phyloP scores from a whole-genome alignment of 495 filamentous ascomycete species.

The Penicillium dipodomyicola region DNA sequence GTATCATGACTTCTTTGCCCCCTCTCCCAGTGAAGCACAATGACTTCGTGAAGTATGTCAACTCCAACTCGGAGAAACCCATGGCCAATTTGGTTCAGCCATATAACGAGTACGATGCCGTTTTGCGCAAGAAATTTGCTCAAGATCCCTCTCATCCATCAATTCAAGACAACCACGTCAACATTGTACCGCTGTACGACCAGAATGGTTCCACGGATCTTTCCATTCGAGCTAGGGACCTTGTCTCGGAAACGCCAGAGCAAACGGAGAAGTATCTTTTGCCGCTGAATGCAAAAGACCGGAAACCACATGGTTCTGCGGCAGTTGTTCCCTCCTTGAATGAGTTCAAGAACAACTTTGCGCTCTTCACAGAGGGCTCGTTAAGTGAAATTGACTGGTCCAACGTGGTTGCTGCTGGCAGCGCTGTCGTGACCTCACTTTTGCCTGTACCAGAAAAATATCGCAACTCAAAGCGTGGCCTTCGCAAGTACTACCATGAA shows the following conservation, averaged over 20 bases:
- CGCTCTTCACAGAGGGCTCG: conserved; percentile 68
- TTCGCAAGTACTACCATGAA: conserved; percentile 74
- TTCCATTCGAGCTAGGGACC: conserved; percentile 61
- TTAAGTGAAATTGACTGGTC: conserved; percentile 68
- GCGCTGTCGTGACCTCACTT: conserved; percentile 69
- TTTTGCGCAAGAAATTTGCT: conserved; percentile 67
- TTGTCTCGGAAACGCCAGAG: conserved; percentile 55
- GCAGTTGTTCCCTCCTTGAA: conserved; percentile 62
- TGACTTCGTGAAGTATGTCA: conserved; percentile 5
- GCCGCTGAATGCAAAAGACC: conserved; percentile 55
- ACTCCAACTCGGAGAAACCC: conserved; percentile 20
- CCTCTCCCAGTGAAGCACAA: conserved; percentile 2
- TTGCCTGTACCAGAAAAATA: conserved; percentile 67
- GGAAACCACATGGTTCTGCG: conserved; percentile 57
- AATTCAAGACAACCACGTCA: conserved; percentile 59
- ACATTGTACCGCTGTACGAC: conserved; percentile 68
- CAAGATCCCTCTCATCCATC: conserved; percentile 60
- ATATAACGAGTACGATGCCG: conserved; percentile 65
- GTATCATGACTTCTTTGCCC: neutral
- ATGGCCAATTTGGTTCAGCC: conserved; percentile 61
- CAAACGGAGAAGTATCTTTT: conserved; percentile 69
- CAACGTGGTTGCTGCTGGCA: conserved; percentile 75
- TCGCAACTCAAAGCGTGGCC: conserved; percentile 57
- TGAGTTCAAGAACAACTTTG: conserved; percentile 74
- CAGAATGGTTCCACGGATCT: conserved; percentile 51